A percentile compares a stretch with the other conserved stretches of the same genome.
These are phyloP conservation scores for Leishmania tarentolae DNA, from an alignment of 208 protist genomes.

Conservation along the genomic window DNA sequence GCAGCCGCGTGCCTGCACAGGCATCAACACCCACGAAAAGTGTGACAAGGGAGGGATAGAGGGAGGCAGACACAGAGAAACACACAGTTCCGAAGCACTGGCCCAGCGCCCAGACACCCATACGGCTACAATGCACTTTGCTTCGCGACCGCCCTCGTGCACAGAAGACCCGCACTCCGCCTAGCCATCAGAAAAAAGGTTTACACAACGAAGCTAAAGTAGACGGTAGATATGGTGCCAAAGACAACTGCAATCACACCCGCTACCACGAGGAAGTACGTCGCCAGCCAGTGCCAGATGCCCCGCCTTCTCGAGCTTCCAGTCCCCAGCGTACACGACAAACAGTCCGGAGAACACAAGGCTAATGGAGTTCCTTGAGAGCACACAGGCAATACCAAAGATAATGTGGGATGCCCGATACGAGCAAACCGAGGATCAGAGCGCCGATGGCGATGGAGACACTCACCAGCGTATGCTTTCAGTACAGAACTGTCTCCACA, in stretches of 20 bases:
- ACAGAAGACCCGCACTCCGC: neutral
- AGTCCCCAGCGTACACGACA: constrained; percentile 58
- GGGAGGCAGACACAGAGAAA: no score
- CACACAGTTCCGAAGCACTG: no score
- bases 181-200: neutral
- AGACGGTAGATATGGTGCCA: constrained; percentile 43
- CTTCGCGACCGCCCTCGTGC: no score
- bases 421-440: constrained; percentile 60
- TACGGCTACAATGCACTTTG: no score
- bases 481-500: constrained; percentile 44
- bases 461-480: constrained; percentile 50
- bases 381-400: constrained; percentile 57
- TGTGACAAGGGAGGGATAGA: no score
- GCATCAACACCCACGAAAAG: no score
- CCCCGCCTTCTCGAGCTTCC: constrained; percentile 37
- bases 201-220: neutral
- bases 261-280: constrained; percentile 50
- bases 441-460: constrained; percentile 31
- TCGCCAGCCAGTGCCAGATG: constrained; percentile 36
- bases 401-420: constrained; percentile 46
- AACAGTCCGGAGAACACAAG: constrained; percentile 67
- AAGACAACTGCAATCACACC: constrained; percentile 63
- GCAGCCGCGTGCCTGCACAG: neutral
- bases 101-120: no score
- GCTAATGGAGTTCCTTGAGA: constrained; percentile 63